phyloP scores from a whole-genome alignment of 1,284 basidiomycete species.

The Psilocybe mexicana region DNA sequence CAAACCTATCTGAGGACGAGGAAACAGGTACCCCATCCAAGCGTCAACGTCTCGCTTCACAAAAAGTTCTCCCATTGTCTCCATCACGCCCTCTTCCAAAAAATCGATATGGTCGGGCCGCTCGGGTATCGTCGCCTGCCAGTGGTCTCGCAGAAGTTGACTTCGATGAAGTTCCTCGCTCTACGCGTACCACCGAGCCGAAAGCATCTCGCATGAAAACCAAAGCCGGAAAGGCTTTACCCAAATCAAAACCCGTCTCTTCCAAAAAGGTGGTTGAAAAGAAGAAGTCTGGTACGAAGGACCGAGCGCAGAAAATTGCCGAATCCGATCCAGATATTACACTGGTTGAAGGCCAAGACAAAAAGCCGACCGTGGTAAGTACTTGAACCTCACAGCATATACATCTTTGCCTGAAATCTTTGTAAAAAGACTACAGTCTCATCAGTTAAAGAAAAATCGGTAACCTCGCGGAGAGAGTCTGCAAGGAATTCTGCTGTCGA shows the following conservation, averaged over 20 bases:
- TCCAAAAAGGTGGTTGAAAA: background rate
- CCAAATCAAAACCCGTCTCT: constrained; percentile 7
- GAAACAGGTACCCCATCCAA: constrained; percentile 6
- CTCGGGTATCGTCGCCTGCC: background rate
- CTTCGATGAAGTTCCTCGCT: constrained; percentile 28
- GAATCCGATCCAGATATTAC: constrained; percentile 2
- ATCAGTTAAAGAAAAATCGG: no score
- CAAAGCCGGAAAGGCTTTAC: constrained; percentile 15
- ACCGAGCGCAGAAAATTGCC: background rate
- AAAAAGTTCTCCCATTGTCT: background rate
- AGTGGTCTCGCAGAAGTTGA: constrained; percentile 1
- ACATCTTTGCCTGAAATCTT: no score
- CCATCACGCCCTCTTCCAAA: constrained; percentile 1
- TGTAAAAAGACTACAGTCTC: no score
- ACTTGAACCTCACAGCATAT: no score
- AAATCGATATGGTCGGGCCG: constrained; percentile 11
- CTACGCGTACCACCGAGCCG: constrained; percentile 4
- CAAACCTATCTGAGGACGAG: background rate
- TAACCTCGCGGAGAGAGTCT: no score
- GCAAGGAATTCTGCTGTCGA: no score
- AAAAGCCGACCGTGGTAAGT: no score
- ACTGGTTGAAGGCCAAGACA: background rate
- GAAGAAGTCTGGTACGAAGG: background rate
- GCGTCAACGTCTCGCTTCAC: constrained; percentile 8
- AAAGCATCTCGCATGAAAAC: constrained; percentile 19